Base-by-base conservation (phyloP, 495 filamentous ascomycete genomes). In the Cladorrhinum samala region DNA sequence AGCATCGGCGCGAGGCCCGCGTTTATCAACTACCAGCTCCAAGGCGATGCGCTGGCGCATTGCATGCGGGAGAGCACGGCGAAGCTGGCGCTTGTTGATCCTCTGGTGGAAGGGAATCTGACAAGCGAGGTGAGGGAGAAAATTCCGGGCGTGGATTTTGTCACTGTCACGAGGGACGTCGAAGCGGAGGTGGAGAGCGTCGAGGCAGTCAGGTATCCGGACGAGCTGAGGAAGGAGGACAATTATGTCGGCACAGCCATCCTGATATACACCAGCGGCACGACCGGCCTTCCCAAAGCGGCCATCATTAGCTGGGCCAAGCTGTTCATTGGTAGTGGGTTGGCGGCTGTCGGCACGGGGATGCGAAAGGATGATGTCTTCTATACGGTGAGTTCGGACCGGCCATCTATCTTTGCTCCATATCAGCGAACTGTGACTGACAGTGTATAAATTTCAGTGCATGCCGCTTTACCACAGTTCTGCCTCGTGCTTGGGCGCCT, bases 381-480 rank as follows among this genome's bases (percentile, higher is more conserved):
- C 62, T 96, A 92, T 67, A 95, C 91, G 40, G 86, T 85, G 76
- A 57, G 71, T 55, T 33, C 23, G 39, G 41, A 16, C 2, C 40
- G 2, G 25, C n/a, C n/a, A n/a, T n/a, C n/a, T n/a, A n/a, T n/a
- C n/a, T n/a, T n/a, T n/a, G n/a, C n/a, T n/a, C n/a, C n/a, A n/a
- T n/a, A n/a, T n/a, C n/a, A n/a, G n/a, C n/a, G n/a, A n/a, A n/a
- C n/a, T n/a, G n/a, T n/a, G n/a, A n/a, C n/a, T n/a, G n/a, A n/a
- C n/a, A n/a, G n/a, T n/a, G n/a, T n/a, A n/a, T n/a, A n/a, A n/a
- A n/a, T n/a, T 17, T 4, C 48, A 87, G 82, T 89, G 82, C 56
- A 96, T 96, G 91, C 93, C 93, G 0, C 79, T 98, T 9, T 98
- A 97, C 65, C 93, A 98, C 69, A 82, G 85, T 30, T 87, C 91